Evolutionary conservation across 2,329 filamentous ascomycete genomes (phyloP).

Genomic region (Ceratocystis variospora): DNA sequence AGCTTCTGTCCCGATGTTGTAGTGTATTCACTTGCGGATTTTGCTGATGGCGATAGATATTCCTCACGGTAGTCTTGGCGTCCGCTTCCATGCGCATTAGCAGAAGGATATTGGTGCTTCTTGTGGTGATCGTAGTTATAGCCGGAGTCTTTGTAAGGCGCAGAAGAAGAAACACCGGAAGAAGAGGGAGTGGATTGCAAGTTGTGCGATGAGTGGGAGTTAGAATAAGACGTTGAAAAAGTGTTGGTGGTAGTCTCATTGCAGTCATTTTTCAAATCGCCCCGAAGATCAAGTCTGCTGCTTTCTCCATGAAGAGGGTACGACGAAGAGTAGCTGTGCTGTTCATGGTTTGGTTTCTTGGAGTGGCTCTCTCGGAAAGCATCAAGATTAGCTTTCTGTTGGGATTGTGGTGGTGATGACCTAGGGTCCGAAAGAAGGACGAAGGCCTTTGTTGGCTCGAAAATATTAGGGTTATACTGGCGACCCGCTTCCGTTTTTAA

Average conservation of each 20-base stretch:
- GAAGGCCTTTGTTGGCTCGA: constrained; percentile 11
- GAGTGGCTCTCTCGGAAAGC: background rate
- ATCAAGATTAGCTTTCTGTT: constrained; percentile 7
- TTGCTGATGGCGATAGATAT: constrained; percentile 14
- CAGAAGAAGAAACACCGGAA: background rate
- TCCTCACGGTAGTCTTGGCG: constrained; percentile 12
- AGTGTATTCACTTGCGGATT: constrained; percentile 12
- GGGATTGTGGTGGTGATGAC: constrained; percentile 9
- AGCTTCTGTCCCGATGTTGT: constrained; percentile 10
- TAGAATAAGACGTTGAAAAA: constrained; percentile 6
- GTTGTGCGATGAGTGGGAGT: constrained; percentile 11
- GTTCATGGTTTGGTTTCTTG: constrained; percentile 3
- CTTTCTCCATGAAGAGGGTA: constrained; percentile 9
- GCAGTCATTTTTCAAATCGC: background rate
- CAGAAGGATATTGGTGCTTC: constrained; percentile 14
- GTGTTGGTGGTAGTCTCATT: constrained; percentile 8
- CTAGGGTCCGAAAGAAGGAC: constrained; percentile 14
- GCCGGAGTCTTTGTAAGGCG: constrained; percentile 4
- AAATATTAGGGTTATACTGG: background rate
- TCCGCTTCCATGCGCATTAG: background rate
- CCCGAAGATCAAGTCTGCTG: constrained; percentile 12
- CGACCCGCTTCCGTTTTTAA: background rate
- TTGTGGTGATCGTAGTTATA: constrained; percentile 10
- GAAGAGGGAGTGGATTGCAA: background rate
- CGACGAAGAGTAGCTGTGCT: constrained; percentile 11